A percentile compares a stretch with the other conserved stretches of the same genome.
phyloP scores from a whole-genome alignment of 169 alveolate genomes.

The Babesia microti region DNA sequence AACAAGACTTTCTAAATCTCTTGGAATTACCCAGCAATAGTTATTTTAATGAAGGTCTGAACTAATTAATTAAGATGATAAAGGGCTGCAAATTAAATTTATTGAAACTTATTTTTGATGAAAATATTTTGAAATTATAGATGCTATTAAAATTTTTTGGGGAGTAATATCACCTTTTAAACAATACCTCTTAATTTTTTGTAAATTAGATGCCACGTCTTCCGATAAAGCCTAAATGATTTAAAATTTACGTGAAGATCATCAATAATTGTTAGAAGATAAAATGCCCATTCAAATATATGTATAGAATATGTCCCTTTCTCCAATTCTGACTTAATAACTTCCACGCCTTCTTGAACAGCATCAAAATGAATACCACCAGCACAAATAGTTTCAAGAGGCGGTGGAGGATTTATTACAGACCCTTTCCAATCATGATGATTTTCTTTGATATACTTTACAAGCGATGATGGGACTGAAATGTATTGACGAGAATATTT shows the following conservation, averaged over 20 bases:
- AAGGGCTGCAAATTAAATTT: too few relatives aligned
- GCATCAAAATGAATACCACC: constrained; percentile 24
- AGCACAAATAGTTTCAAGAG: constrained; percentile 3
- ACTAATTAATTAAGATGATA: too few relatives aligned
- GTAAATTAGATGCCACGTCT: neutral
- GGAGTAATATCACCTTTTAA: constrained; percentile 4
- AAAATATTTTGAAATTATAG: constrained; percentile 26
- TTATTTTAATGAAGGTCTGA: constrained; percentile 17
- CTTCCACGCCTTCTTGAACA: constrained; percentile 15
- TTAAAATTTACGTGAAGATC: constrained; percentile 37
- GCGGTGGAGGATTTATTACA: constrained; percentile 22
- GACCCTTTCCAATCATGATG: constrained; percentile 5
- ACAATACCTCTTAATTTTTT: neutral
- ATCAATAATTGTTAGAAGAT: constrained; percentile 21
- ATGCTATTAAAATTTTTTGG: constrained; percentile 3
- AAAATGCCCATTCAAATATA: constrained; percentile 31
- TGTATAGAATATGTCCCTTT: constrained; percentile 9
- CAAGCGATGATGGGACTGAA: neutral
- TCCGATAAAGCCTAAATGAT: constrained; percentile 10
- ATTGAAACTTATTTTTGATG: constrained; percentile 15
- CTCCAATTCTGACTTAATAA: constrained; percentile 13
- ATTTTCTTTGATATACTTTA: constrained; percentile 4
- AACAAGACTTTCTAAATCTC: constrained; percentile 16
- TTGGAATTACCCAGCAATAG: constrained; percentile 10
- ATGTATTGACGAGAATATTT: too few relatives aligned